phyloP scores from a whole-genome alignment of 306 rosid species.

The Prunus salicina region DNA sequence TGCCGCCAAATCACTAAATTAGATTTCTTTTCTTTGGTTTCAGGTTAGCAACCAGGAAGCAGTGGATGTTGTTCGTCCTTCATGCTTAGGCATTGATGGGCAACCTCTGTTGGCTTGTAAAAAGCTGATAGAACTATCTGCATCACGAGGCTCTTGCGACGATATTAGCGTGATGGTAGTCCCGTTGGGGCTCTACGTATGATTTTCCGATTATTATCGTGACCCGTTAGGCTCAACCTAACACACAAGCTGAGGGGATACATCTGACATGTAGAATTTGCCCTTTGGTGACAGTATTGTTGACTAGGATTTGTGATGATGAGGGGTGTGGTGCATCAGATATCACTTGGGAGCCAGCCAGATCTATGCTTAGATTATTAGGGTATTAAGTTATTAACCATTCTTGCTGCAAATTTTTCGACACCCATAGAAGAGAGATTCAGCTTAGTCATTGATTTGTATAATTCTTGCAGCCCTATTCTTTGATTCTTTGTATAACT shows the following conservation, averaged over 20 bases:
- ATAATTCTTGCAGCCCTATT: constrained; percentile 17
- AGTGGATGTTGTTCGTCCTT: constrained; percentile 67
- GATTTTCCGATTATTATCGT: constrained; percentile 15
- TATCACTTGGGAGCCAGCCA: constrained; percentile 2
- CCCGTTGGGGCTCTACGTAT: constrained; percentile 51
- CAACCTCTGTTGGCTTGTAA: constrained; percentile 70
- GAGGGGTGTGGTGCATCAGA: neutral
- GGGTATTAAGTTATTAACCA: constrained; percentile 1
- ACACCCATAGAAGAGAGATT: neutral
- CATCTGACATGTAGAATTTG: neutral
- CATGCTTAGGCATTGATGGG: constrained; percentile 41
- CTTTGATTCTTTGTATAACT: constrained; percentile 8
- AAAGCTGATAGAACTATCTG: constrained; percentile 72
- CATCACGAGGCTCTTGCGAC: constrained; percentile 73
- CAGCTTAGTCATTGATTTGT: constrained; percentile 1
- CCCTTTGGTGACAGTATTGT: no score
- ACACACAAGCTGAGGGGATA: no score
- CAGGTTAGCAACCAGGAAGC: constrained; percentile 95
- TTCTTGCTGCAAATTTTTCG: neutral
- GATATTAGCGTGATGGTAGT: constrained; percentile 84
- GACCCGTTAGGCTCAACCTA: constrained; percentile 1
- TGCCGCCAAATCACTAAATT: constrained; percentile 6
- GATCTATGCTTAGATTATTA: constrained; percentile 9
- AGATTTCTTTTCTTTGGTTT: constrained; percentile 20
- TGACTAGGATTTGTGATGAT: neutral